Percentiles rank a stretch among this genome's conserved stretches.
Conservation (phyloP, 2,329 filamentous ascomycete species). For the Aspergillus oerlinghausenensis region DNA sequence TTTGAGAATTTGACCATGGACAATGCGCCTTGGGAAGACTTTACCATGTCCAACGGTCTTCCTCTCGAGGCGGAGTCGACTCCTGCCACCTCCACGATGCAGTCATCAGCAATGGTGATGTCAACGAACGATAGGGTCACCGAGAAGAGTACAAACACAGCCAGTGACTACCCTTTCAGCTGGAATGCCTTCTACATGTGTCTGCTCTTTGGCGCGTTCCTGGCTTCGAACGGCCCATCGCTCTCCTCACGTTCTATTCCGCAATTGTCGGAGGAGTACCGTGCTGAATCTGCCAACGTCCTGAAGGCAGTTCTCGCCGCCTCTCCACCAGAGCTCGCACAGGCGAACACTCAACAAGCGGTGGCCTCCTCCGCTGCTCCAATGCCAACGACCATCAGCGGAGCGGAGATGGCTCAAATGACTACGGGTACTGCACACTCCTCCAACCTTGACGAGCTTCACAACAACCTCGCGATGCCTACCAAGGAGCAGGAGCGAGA, state of each 20-base stretch:
- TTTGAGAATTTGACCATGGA: constrained; percentile 83
- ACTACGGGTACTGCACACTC: constrained; percentile 23
- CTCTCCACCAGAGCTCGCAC: constrained; percentile 43
- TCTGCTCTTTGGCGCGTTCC: constrained; percentile 91
- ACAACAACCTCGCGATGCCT: constrained; percentile 66
- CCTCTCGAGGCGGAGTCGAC: constrained; percentile 39
- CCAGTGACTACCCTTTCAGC: constrained; percentile 65
- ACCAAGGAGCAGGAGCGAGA: constrained; percentile 82
- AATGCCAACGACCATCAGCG: constrained; percentile 31
- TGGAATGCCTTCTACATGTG: constrained; percentile 81
- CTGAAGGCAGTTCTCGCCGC: constrained; percentile 44
- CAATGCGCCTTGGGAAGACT: constrained; percentile 71
- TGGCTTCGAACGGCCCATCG: constrained; percentile 76
- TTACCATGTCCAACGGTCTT: constrained; percentile 67
- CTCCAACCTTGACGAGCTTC: constrained; percentile 58
- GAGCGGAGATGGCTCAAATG: constrained; percentile 38
- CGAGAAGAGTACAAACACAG: constrained; percentile 35
- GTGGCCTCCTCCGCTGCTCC: constrained; percentile 21
- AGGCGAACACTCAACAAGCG: constrained; percentile 45
- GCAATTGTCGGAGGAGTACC: constrained; percentile 44
- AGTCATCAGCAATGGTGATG: constrained; percentile 31
- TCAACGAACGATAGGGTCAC: constrained; percentile 36
- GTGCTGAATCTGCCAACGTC: constrained; percentile 45
- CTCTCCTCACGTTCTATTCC: constrained; percentile 54
- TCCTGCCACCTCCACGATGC: constrained; percentile 18